These are phyloP conservation scores for Wickerhamomyces sydowiorum DNA, from an alignment of 805 yeast species.

Conservation along the genomic window DNA sequence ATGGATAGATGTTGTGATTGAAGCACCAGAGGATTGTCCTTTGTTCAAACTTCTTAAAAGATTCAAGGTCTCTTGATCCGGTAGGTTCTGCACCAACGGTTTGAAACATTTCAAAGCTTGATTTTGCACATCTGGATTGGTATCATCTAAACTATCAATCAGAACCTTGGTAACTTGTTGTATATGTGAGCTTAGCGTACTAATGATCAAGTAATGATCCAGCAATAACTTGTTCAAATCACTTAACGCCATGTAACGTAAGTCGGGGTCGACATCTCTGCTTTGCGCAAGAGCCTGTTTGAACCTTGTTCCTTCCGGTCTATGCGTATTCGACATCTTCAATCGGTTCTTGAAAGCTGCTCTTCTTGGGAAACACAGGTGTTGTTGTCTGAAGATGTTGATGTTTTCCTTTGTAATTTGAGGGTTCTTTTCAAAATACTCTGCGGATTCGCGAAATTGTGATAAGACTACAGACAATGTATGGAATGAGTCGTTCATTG, in stretches of 20 bases:
- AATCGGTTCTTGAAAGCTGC: no score
- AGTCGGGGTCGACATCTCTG: conserved; percentile 70
- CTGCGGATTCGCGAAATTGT: no score
- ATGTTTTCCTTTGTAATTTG: no score
- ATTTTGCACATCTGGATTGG: conserved; percentile 66
- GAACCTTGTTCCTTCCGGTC: conserved; percentile 21
- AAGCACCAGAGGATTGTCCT: conserved; percentile 14
- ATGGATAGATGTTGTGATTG: conserved; percentile 23
- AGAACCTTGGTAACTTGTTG: conserved; percentile 34
- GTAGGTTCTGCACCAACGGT: conserved; percentile 25
- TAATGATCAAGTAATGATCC: conserved; percentile 21
- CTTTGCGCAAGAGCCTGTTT: conserved; percentile 32
- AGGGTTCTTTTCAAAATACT: no score
- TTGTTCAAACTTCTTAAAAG: conserved; percentile 14
- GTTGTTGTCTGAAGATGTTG: no score
- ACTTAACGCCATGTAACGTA: conserved; percentile 79
- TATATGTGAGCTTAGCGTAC: conserved; percentile 24
- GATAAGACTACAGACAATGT: no score
- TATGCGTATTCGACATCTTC: conserved; percentile 13
- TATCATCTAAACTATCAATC: conserved; percentile 46
- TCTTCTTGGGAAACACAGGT: no score
- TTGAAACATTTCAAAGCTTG: conserved; percentile 61
- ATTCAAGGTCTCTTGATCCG: conserved; percentile 18
- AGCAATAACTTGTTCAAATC: conserved; percentile 51
- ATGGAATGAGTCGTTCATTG: no score